These are phyloP conservation scores for Fraxinus paxiana DNA, from an alignment of 305 asterid species.

Conservation along the genomic window DNA sequence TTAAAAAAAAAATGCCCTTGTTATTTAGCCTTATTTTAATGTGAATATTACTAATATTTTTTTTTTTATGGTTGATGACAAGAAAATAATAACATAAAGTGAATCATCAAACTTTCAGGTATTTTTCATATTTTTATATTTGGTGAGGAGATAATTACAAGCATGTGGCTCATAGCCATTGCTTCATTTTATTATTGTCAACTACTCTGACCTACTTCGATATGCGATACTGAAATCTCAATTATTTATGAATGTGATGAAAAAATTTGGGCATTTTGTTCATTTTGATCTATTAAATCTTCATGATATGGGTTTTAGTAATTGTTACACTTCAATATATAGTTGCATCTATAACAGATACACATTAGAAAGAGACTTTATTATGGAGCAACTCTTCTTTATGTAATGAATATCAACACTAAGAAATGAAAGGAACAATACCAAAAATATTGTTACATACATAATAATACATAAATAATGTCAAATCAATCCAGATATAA, in stretches of 20 bases:
- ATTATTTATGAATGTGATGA: too few species aligned
- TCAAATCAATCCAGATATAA: not conserved
- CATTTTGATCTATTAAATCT: not conserved
- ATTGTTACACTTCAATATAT: not conserved
- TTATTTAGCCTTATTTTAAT: slow-evolving; percentile 7
- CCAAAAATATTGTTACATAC: too few species aligned
- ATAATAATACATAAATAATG: not conserved
- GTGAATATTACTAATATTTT: not conserved
- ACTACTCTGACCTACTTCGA: not conserved
- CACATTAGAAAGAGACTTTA: not conserved
- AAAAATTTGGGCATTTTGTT: too few species aligned
- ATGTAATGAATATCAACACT: not conserved
- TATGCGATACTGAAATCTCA: not conserved
- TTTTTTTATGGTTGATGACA: not conserved
- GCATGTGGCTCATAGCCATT: not conserved
- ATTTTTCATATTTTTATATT: too few species aligned
- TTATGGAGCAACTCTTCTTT: not conserved
- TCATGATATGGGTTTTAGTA: not conserved
- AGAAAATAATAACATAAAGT: too few species aligned
- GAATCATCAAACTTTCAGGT: not conserved
- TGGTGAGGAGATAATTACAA: not conserved
- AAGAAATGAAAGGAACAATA: not conserved
- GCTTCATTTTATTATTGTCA: not conserved
- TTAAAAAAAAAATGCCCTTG: not conserved
- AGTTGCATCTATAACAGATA: not conserved